Evolutionary conservation across 164 flowering plant genomes (phyloP).

Genomic region (Tetrastigma voinierianum): DNA sequence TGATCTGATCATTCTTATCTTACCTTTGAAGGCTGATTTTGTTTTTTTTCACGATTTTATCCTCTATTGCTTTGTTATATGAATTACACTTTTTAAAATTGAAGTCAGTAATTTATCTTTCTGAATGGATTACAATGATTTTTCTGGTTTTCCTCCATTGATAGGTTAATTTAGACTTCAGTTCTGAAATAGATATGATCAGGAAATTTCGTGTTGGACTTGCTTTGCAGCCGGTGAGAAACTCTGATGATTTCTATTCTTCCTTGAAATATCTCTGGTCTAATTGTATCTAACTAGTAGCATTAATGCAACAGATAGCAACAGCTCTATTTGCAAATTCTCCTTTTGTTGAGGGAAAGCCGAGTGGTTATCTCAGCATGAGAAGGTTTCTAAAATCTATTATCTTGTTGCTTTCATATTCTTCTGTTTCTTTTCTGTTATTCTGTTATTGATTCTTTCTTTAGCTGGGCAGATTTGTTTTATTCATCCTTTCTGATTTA

Average conservation of each 20-base stretch:
- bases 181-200: slow-evolving; percentile 97
- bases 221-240: slow-evolving; percentile 93
- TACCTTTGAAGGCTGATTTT: background rate
- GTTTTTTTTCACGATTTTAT: background rate
- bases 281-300: slow-evolving; percentile 24
- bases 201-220: slow-evolving; percentile 95
- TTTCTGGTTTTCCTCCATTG: slow-evolving; percentile 5
- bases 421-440: slow-evolving; percentile 2
- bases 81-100: background rate
- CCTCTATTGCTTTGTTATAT: background rate
- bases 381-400: slow-evolving; percentile 62
- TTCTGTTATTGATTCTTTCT: slow-evolving; percentile 5
- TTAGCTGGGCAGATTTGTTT: no score
- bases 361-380: slow-evolving; percentile 96
- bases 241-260: slow-evolving; percentile 2
- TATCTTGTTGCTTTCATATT: background rate
- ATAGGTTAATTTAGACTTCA: slow-evolving; percentile 94
- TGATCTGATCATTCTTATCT: background rate
- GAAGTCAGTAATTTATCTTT: background rate
- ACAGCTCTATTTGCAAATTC: slow-evolving; percentile 98
- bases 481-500: slow-evolving; percentile 10
- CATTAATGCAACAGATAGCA: slow-evolving; percentile 69
- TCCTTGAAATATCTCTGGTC: background rate
- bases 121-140: background rate
- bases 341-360: slow-evolving; percentile 97